A percentile compares a stretch with the other conserved stretches of the same genome.
These are phyloP conservation scores for Avena atlantica DNA, from an alignment of 176 grass and related monocot genomes.

Conservation along the genomic window DNA sequence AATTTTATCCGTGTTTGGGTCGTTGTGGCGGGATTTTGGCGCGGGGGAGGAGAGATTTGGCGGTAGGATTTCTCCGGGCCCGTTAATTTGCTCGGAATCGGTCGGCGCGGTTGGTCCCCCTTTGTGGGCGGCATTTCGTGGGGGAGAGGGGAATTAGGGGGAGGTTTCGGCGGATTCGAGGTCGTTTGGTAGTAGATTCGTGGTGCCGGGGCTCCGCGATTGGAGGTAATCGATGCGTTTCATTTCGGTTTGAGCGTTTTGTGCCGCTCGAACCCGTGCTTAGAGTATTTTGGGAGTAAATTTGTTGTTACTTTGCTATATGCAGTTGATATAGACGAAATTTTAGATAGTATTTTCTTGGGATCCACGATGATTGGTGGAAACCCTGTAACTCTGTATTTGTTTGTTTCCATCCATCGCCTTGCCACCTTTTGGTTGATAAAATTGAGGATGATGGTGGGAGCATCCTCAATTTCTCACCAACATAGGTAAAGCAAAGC, in stretches of 20 bases:
- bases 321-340: not conserved
- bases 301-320: not conserved
- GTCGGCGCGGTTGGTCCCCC: not conserved
- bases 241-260: not conserved
- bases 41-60: not conserved
- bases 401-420: not conserved
- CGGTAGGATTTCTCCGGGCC: not conserved
- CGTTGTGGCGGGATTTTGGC: not conserved
- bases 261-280: not conserved
- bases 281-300: not conserved
- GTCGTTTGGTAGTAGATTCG: not conserved
- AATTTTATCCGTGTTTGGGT: not conserved
- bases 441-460: not conserved
- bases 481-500: not conserved
- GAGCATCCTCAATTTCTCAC: not conserved
- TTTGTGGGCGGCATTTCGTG: slow-evolving; percentile 7
- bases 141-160: not conserved
- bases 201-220: not conserved
- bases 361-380: not conserved
- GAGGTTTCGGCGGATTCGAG: not conserved
- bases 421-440: not conserved
- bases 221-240: not conserved
- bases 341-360: not conserved
- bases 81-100: not conserved
- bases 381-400: not conserved